Evolutionary conservation across 495 filamentous ascomycete species (phyloP).

Genomic region (Usnea hakonensis): DNA sequence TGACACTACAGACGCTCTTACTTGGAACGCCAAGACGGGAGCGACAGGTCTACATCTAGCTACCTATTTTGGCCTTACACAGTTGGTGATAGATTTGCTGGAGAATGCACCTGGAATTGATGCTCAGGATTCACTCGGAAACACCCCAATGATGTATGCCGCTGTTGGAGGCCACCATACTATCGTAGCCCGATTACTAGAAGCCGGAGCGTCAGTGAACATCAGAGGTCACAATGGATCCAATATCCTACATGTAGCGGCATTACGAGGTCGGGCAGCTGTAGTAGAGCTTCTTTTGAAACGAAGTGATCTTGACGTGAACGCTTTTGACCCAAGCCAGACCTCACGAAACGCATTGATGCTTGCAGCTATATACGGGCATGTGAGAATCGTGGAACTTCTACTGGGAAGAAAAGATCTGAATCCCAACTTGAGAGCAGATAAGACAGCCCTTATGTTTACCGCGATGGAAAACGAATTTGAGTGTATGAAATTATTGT

Average conservation of each 20-base stretch:
- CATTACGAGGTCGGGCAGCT: neutral
- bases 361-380: slow-evolving; percentile 11
- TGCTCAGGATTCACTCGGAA: slow-evolving; percentile 16
- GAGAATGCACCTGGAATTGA: slow-evolving; percentile 2
- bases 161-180: slow-evolving; percentile 19
- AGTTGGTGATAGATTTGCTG: slow-evolving; percentile 10
- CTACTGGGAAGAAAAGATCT: slow-evolving; percentile 10
- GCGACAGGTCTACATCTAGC: slow-evolving; percentile 16
- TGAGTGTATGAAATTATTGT: slow-evolving; percentile 3
- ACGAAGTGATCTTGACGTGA: slow-evolving; percentile 9
- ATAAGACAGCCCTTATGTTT: slow-evolving; percentile 14
- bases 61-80: slow-evolving; percentile 20
- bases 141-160: slow-evolving; percentile 26
- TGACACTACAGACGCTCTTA: slow-evolving; percentile 10
- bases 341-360: slow-evolving; percentile 12
- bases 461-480: slow-evolving; percentile 5
- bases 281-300: slow-evolving; percentile 7
- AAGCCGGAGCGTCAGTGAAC: slow-evolving; percentile 8
- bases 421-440: slow-evolving; percentile 10
- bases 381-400: slow-evolving; percentile 1
- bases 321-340: slow-evolving; percentile 4
- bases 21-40: slow-evolving; percentile 18
- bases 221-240: slow-evolving; percentile 2
- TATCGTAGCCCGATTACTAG: slow-evolving; percentile 18
- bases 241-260: slow-evolving; percentile 13